Conservation (phyloP, 768 basidiomycete species). For the Mrakia hoshinonis region DNA sequence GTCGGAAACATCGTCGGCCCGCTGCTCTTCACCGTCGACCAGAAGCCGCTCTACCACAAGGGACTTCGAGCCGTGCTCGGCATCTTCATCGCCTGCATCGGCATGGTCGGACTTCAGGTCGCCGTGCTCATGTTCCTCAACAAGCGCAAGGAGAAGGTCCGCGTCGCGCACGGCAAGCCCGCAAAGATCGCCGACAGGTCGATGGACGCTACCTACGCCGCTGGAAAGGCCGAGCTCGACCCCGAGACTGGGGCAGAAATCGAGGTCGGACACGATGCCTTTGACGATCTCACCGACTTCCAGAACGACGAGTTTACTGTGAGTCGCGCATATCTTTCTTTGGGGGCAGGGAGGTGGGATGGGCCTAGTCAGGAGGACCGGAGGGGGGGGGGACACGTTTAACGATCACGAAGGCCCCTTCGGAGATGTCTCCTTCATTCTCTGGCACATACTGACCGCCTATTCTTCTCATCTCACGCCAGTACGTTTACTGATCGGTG, state of each 20-base stretch:
- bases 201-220: slow-evolving; percentile 33
- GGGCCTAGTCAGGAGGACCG: too few species aligned
- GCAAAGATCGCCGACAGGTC: slow-evolving; percentile 43
- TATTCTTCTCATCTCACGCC: too few species aligned
- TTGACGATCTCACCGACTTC: slow-evolving; percentile 34
- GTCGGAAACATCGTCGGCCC: slow-evolving; percentile 44
- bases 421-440: too few species aligned
- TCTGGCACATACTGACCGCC: too few species aligned
- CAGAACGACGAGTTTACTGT: slow-evolving; percentile 37
- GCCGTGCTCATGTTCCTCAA: slow-evolving; percentile 44
- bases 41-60: slow-evolving; percentile 40
- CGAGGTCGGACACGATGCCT: slow-evolving; percentile 26
- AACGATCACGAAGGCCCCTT: too few species aligned
- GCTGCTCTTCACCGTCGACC: slow-evolving; percentile 29
- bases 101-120: slow-evolving; percentile 42
- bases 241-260: slow-evolving; percentile 20
- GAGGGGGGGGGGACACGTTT: too few species aligned
- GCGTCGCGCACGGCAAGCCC: slow-evolving; percentile 42
- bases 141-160: slow-evolving; percentile 40
- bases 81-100: slow-evolving; percentile 43
- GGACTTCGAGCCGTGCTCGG: slow-evolving; percentile 44
- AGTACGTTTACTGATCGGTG: too few species aligned
- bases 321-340: too few species aligned
- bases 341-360: too few species aligned
- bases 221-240: slow-evolving; percentile 15